Percentiles rank a stretch among this genome's conserved stretches.
phyloP scores from a whole-genome alignment of 352 stramenopile species.

The Globisporangium barbulae region DNA sequence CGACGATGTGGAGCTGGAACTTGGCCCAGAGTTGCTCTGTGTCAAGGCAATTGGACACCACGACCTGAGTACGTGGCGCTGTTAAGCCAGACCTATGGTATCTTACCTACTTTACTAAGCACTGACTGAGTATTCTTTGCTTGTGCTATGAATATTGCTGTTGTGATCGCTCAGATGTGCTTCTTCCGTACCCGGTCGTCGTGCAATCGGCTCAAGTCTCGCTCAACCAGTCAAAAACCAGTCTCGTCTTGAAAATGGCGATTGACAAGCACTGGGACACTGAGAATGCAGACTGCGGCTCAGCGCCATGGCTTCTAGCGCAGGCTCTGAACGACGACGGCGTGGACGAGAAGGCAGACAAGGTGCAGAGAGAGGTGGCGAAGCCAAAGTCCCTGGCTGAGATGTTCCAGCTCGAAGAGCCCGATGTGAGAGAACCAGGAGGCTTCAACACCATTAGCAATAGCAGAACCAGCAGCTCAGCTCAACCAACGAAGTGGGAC shows the following conservation, averaged over 20 bases:
- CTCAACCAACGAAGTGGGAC: conserved; percentile 37
- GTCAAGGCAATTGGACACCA: conserved; percentile 47
- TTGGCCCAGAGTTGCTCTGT: conserved; percentile 43
- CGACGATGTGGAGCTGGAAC: conserved; percentile 42
- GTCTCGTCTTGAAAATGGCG: conserved; percentile 28
- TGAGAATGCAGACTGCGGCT: conserved; percentile 44
- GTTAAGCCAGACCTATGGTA: too few relatives aligned
- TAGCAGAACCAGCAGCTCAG: background rate
- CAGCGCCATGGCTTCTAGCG: conserved; percentile 61
- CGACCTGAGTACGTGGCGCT: conserved; percentile 37
- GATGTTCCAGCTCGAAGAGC: conserved; percentile 60
- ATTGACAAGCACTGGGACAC: conserved; percentile 61
- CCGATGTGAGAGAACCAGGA: background rate
- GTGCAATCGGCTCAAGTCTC: conserved; percentile 29
- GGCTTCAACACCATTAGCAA: background rate
- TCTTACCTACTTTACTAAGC: too few relatives aligned
- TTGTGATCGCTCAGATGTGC: conserved; percentile 28
- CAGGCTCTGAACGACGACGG: conserved; percentile 43
- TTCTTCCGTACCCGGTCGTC: conserved; percentile 64
- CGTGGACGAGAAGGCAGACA: background rate
- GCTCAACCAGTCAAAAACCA: conserved; percentile 33
- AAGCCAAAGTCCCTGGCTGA: conserved; percentile 56
- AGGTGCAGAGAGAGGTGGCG: background rate
- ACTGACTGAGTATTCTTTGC: background rate
- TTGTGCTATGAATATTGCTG: background rate